These are phyloP conservation scores for Trichoderma sp. DNA, from an alignment of 2,329 filamentous ascomycete genomes.

Conservation along the genomic window DNA sequence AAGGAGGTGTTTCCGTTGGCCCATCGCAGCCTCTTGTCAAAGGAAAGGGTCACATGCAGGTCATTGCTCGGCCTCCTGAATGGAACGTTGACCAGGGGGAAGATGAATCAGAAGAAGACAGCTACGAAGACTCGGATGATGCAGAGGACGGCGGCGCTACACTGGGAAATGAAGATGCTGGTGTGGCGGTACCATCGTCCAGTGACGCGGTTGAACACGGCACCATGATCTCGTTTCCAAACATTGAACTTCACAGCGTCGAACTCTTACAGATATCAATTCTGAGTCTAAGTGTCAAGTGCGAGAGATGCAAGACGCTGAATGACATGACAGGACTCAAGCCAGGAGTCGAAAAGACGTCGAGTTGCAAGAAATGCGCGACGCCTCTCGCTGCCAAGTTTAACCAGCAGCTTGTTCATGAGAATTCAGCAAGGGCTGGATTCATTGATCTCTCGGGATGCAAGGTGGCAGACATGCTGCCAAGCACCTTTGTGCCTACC, in stretches of 20 bases:
- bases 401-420: slow-evolving; percentile 68
- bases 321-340: slow-evolving; percentile 67
- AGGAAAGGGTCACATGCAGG: slow-evolving; percentile 62
- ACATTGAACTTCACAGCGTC: slow-evolving; percentile 71
- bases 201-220: slow-evolving; percentile 55
- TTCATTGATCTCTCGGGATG: slow-evolving; percentile 76
- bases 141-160: slow-evolving; percentile 43
- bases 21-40: slow-evolving; percentile 28
- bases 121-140: slow-evolving; percentile 45
- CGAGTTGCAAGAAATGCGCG: slow-evolving; percentile 59
- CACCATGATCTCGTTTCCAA: slow-evolving; percentile 75
- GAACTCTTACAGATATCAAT: slow-evolving; percentile 68
- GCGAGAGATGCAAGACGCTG: slow-evolving; percentile 71
- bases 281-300: slow-evolving; percentile 70
- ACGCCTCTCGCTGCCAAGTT: slow-evolving; percentile 52
- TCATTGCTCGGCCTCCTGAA: slow-evolving; percentile 74
- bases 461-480: slow-evolving; percentile 71
- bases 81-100: slow-evolving; percentile 54
- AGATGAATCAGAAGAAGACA: slow-evolving; percentile 43
- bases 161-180: slow-evolving; percentile 30
- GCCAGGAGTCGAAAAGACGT: slow-evolving; percentile 48
- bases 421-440: slow-evolving; percentile 69
- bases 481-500: slow-evolving; percentile 75
- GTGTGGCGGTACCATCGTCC: neutral
- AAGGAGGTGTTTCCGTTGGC: slow-evolving; percentile 14